A percentile compares a stretch with the other conserved stretches of the same genome.
Evolutionary conservation across 73 alveolate species (phyloP).

Genomic region (Paramecium pentaurelia): DNA sequence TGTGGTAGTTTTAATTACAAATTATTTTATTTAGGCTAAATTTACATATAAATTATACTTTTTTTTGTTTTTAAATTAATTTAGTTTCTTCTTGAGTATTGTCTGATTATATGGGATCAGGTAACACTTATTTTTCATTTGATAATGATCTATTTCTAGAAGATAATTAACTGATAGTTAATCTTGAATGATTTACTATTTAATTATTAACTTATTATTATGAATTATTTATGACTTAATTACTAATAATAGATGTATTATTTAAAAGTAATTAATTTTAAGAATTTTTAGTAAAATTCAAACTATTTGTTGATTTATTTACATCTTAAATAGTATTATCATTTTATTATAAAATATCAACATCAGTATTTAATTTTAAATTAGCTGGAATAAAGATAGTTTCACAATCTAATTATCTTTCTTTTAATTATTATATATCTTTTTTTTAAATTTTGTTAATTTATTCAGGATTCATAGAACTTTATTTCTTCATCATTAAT

Average conservation of each 20-base stretch:
- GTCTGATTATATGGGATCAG: neutral
- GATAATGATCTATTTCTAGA: neutral
- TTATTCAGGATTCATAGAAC: neutral
- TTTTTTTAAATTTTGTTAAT: neutral
- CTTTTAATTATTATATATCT: neutral
- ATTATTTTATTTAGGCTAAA: neutral
- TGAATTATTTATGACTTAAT: neutral
- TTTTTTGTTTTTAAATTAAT: neutral
- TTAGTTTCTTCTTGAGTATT: neutral
- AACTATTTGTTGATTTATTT: neutral
- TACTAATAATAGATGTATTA: neutral
- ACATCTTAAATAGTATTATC: neutral
- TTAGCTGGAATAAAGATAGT: neutral
- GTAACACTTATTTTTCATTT: neutral
- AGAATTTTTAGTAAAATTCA: neutral
- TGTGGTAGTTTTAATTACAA: slow-evolving; percentile 11
- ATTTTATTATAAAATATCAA: neutral
- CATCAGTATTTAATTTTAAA: neutral
- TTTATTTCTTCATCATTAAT: neutral
- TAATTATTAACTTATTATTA: neutral
- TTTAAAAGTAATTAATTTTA: neutral
- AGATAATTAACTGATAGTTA: neutral
- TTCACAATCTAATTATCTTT: neutral
- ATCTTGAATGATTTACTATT: neutral
- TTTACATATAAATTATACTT: neutral